These are phyloP conservation scores for Agaricus sinodeliciosus DNA, from an alignment of 768 basidiomycete species.

Conservation along the genomic window DNA sequence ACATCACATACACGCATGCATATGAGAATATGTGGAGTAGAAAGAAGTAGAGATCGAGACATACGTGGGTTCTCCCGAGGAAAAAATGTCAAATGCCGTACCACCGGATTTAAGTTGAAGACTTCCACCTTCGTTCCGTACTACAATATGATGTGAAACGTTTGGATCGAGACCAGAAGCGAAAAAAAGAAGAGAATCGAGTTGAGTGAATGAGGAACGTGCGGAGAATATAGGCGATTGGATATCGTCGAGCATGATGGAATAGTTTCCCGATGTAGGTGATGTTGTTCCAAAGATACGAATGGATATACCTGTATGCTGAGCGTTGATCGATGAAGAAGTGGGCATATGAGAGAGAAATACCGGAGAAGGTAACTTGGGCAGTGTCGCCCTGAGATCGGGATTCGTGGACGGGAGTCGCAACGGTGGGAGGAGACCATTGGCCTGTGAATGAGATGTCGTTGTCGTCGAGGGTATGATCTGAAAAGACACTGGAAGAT, in stretches of 20 bases:
- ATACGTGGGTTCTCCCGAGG: conserved; percentile 21
- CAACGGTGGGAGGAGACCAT: conserved; percentile 34
- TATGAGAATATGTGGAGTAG: conserved; percentile 11
- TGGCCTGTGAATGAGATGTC: conserved; percentile 44
- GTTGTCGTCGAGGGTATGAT: conserved; percentile 35
- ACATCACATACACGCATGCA: neutral
- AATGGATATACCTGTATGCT: conserved; percentile 51
- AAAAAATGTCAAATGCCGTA: conserved; percentile 33
- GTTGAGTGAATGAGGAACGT: conserved; percentile 44
- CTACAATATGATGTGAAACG: conserved; percentile 38
- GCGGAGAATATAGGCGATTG: conserved; percentile 41
- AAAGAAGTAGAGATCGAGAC: conserved; percentile 16
- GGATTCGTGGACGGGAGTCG: conserved; percentile 20
- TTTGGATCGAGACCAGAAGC: conserved; percentile 52
- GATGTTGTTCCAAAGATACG: conserved; percentile 55
- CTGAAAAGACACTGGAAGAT: conserved; percentile 24
- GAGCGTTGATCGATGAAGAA: neutral
- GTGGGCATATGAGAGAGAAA: conserved; percentile 4
- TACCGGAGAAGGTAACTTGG: conserved; percentile 39
- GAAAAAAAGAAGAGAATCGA: conserved; percentile 55
- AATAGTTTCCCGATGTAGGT: conserved; percentile 49
- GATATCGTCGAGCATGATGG: conserved; percentile 36
- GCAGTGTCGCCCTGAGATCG: conserved; percentile 38
- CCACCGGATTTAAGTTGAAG: conserved; percentile 44
- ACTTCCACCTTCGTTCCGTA: conserved; percentile 53